Conservation (phyloP, 805 yeast genomes). For the Ogataea ganodermae region DNA sequence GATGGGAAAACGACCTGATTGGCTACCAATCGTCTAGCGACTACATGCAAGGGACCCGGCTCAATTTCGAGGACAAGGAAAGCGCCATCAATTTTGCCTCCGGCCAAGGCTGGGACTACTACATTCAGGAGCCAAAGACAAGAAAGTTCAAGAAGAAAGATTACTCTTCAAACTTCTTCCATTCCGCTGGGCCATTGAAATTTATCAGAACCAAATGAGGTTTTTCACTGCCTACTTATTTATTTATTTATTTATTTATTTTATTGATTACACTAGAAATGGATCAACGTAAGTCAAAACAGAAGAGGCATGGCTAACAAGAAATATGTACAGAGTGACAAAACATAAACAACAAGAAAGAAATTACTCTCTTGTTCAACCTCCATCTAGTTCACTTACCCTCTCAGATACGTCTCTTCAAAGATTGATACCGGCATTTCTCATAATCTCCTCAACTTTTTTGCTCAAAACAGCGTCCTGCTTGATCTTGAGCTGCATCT, state of each 20-base stretch:
- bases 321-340: conserved; percentile 15
- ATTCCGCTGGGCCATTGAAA: conserved; percentile 69
- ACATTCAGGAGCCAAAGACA: conserved; percentile 77
- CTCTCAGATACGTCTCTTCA: neutral
- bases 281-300: neutral
- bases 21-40: conserved; percentile 83
- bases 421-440: conserved; percentile 32
- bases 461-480: conserved; percentile 64
- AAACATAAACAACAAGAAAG: conserved; percentile 5
- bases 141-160: conserved; percentile 75
- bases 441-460: conserved; percentile 63
- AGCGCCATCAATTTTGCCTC: conserved; percentile 78
- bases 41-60: conserved; percentile 76
- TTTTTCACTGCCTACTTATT: neutral
- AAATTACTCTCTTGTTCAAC: neutral
- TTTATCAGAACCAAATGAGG: conserved; percentile 72
- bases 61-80: conserved; percentile 74
- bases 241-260: conserved; percentile 5
- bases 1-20: conserved; percentile 89
- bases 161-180: conserved; percentile 70
- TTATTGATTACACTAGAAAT: neutral
- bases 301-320: conserved; percentile 4
- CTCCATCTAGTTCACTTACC: conserved; percentile 1
- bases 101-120: conserved; percentile 84
- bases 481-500: conserved; percentile 79